Evolutionary conservation across 495 filamentous ascomycete species (phyloP).

Genomic region (Chaetomium cochliodes): DNA sequence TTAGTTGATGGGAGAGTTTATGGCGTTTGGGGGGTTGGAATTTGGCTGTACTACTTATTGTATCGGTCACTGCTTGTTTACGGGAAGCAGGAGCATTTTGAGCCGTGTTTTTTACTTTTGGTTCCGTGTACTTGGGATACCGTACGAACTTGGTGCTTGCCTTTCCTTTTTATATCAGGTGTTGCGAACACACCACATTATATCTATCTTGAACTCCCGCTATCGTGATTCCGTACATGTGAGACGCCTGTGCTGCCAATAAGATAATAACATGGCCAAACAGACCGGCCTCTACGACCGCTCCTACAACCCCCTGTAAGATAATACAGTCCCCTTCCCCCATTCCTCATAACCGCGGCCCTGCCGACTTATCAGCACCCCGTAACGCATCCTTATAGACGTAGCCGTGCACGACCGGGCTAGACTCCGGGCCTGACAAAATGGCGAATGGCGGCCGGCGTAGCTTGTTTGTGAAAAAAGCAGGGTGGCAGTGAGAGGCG

Average conservation of each 20-base stretch:
- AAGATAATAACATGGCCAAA: no score
- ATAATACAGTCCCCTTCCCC: background rate
- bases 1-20: background rate
- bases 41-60: constrained; percentile 4
- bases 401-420: constrained; percentile 56
- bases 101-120: background rate
- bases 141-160: background rate
- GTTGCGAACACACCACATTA: background rate
- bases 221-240: no score
- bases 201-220: background rate
- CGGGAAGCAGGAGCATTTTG: constrained; percentile 10
- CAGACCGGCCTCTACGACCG: no score
- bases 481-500: constrained; percentile 53
- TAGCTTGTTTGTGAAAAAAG: constrained; percentile 58
- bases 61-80: background rate
- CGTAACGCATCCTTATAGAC: constrained; percentile 44
- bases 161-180: background rate
- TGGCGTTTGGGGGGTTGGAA: constrained; percentile 8
- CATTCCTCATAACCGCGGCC: constrained; percentile 44
- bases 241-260: background rate
- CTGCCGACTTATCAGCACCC: constrained; percentile 25
- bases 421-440: constrained; percentile 30
- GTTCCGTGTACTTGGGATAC: background rate
- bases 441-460: constrained; percentile 41
- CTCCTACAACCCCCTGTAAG: no score